A percentile compares a stretch with the other conserved stretches of the same genome.
Evolutionary conservation across 1,284 basidiomycete genomes (phyloP).

Genomic region (Meripilus lineatus): DNA sequence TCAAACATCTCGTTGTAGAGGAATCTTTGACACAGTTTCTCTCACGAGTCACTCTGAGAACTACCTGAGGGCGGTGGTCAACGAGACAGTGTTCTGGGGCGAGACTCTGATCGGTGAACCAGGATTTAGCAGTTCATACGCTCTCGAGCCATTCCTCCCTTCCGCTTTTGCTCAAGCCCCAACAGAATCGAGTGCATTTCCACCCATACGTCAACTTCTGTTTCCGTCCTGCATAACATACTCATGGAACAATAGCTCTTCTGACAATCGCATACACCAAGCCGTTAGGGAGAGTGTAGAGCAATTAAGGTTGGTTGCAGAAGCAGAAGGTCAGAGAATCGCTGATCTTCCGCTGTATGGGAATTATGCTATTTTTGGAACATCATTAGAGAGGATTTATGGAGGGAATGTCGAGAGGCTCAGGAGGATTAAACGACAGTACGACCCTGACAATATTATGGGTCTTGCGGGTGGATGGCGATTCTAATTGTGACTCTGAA

Average conservation of each 20-base stretch:
- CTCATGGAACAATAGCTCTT: constrained; percentile 32
- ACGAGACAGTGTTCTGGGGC: constrained; percentile 39
- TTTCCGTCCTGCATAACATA: constrained; percentile 46
- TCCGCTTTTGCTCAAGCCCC: constrained; percentile 36
- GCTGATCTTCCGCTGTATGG: constrained; percentile 39
- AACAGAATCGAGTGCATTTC: constrained; percentile 38
- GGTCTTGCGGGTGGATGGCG: constrained; percentile 51
- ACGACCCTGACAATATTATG: constrained; percentile 53
- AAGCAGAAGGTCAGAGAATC: constrained; percentile 39
- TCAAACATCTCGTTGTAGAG: constrained; percentile 26
- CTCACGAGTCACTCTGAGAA: constrained; percentile 34
- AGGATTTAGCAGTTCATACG: no score
- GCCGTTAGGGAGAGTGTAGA: constrained; percentile 35
- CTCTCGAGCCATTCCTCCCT: constrained; percentile 52
- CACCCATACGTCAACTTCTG: constrained; percentile 37
- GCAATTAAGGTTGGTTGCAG: constrained; percentile 32
- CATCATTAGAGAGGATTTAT: constrained; percentile 40
- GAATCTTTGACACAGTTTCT: constrained; percentile 45
- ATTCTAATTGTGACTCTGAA: constrained; percentile 20
- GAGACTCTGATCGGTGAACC: constrained; percentile 12
- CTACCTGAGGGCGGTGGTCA: constrained; percentile 41
- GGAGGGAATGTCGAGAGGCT: constrained; percentile 41
- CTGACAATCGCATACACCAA: constrained; percentile 36
- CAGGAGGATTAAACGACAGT: constrained; percentile 32
- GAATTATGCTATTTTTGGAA: constrained; percentile 49